Evolutionary conservation across 2,329 filamentous ascomycete genomes (phyloP).

Genomic region (Neurospora crassa): DNA sequence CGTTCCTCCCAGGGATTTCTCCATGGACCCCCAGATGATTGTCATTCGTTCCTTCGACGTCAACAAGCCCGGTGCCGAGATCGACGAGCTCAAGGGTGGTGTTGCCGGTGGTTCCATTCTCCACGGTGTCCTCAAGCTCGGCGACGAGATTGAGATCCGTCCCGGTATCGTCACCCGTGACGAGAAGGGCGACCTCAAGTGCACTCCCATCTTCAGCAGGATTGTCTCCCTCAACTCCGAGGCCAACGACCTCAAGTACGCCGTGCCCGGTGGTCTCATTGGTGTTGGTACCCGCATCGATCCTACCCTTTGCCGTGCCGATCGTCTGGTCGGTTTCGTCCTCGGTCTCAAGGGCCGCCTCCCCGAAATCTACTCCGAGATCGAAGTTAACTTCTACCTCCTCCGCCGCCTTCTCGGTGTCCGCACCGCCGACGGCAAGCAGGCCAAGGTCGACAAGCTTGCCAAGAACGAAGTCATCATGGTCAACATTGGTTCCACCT

Average conservation of each 20-base stretch:
- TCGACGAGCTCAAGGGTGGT: conserved; percentile 96
- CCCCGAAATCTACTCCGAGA: conserved; percentile 94
- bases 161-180: conserved; percentile 98
- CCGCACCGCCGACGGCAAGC: conserved; percentile 95
- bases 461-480: conserved; percentile 98
- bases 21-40: conserved; percentile 92
- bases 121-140: conserved; percentile 91
- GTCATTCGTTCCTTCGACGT: conserved; percentile 99
- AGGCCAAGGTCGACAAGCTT: conserved; percentile 97
- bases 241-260: conserved; percentile 97
- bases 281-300: conserved; percentile 97
- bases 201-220: conserved; percentile 92
- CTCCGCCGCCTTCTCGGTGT: conserved; percentile 91
- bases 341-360: conserved; percentile 88
- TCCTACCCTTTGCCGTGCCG: conserved; percentile 94
- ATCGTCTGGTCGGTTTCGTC: conserved; percentile 97
- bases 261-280: conserved; percentile 92
- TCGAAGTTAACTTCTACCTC: conserved; percentile 99
- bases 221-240: conserved; percentile 95
- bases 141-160: conserved; percentile 96
- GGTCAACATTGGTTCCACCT: conserved; percentile 98
- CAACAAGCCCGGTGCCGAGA: conserved; percentile 98
- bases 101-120: conserved; percentile 95
- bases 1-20: conserved; percentile 83
- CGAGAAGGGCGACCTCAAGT: conserved; percentile 86